Evolutionary conservation across 1,139 yeast genomes (phyloP).

Genomic region (Saccharomyces hybrid): DNA sequence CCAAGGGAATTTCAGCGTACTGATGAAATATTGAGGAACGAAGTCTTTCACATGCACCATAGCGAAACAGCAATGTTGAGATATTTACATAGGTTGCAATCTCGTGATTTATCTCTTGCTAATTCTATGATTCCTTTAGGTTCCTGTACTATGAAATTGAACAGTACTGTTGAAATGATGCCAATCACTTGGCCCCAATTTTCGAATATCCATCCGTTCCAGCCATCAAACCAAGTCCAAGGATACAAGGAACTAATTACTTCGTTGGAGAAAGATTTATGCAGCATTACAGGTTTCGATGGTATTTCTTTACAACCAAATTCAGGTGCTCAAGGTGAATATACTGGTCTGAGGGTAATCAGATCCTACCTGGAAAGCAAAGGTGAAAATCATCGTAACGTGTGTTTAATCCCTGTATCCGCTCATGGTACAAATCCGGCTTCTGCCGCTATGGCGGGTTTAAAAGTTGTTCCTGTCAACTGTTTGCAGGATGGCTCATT

Average conservation of each 20-base stretch:
- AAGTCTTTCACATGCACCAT: conserved; percentile 81
- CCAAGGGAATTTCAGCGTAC: conserved; percentile 52
- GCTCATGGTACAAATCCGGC: conserved; percentile 99
- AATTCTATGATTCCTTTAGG: conserved; percentile 97
- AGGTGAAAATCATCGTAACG: conserved; percentile 66
- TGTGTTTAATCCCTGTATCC: conserved; percentile 90
- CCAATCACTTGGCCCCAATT: conserved; percentile 95
- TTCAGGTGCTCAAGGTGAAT: conserved; percentile 98
- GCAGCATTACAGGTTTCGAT: conserved; percentile 91
- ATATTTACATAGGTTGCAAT: conserved; percentile 77
- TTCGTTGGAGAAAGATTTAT: conserved; percentile 77
- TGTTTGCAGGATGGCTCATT: conserved; percentile 81
- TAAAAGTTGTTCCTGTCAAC: conserved; percentile 87
- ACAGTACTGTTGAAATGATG: conserved; percentile 90
- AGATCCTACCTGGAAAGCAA: conserved; percentile 64
- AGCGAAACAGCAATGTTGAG: conserved; percentile 93
- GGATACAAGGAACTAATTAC: conserved; percentile 72
- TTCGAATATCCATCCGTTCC: conserved; percentile 83
- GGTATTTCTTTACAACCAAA: conserved; percentile 93
- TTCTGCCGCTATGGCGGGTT: conserved; percentile 94
- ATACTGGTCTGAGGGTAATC: conserved; percentile 85
- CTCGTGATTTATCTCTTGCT: conserved; percentile 85
- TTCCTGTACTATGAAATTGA: conserved; percentile 95
- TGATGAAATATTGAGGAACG: conserved; percentile 58
- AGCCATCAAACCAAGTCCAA: conserved; percentile 74